Evolutionary conservation across 169 alveolate genomes (phyloP).

Genomic region (Cardiosporidium cionae): DNA sequence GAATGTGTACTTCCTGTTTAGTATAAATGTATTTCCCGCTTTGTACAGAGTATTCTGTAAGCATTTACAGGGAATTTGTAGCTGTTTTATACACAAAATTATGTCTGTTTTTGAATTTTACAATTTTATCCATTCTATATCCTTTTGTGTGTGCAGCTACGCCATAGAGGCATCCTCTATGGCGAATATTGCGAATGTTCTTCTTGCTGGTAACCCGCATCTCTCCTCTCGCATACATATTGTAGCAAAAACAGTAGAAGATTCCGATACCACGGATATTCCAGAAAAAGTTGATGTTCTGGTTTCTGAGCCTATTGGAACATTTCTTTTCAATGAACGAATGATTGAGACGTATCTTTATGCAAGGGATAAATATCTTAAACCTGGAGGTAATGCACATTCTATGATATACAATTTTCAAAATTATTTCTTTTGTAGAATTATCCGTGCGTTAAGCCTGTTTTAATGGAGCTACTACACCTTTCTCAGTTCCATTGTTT

Average conservation of each 20-base stretch:
- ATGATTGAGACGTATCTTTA: conserved; percentile 46
- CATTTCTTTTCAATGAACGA: conserved; percentile 43
- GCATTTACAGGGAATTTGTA: neutral
- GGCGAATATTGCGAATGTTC: neutral
- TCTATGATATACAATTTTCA: neutral
- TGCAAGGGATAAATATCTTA: conserved; percentile 40
- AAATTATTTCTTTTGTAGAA: neutral
- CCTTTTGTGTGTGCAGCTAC: conserved; percentile 5
- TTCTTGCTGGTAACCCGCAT: neutral
- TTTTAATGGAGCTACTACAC: neutral
- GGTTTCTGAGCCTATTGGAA: conserved; percentile 49
- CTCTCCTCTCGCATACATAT: neutral
- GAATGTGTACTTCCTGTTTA: neutral
- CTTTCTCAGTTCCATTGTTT: neutral
- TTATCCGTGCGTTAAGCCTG: neutral
- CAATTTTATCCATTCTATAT: neutral
- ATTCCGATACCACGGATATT: neutral
- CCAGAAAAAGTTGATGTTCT: conserved; percentile 29
- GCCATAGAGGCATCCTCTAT: conserved; percentile 32
- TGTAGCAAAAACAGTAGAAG: neutral
- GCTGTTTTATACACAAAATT: neutral
- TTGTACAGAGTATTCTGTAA: neutral
- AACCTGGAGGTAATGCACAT: conserved; percentile 32
- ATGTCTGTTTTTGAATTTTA: too few species aligned
- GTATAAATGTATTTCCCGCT: neutral